Evolutionary conservation across 2,329 filamentous ascomycete species (phyloP).

Genomic region (Fusarium sp.): DNA sequence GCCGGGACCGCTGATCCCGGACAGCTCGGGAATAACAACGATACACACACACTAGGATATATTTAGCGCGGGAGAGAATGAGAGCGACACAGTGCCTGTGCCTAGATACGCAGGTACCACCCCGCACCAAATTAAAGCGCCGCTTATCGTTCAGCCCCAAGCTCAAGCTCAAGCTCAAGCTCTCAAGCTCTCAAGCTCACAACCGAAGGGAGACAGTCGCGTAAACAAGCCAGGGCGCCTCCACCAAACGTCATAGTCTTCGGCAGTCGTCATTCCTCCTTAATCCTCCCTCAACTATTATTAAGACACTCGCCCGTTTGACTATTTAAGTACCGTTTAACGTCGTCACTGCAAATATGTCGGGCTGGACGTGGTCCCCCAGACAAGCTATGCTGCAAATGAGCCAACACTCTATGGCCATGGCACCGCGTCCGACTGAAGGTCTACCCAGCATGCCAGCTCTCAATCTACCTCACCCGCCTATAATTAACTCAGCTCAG

Average conservation of each 20-base stretch:
- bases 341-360: constrained; percentile 10
- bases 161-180: neutral
- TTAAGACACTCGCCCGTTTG: neutral
- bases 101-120: constrained; percentile 18
- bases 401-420: constrained; percentile 2
- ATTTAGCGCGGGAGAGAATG: too few species aligned
- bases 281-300: neutral
- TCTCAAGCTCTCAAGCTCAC: neutral
- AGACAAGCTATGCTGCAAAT: constrained; percentile 31
- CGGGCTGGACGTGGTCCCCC: constrained; percentile 33
- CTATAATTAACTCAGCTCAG: neutral
- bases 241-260: constrained; percentile 18
- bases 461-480: constrained; percentile 12
- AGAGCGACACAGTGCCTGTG: constrained; percentile 8
- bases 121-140: constrained; percentile 5
- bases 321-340: neutral
- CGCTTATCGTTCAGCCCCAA: neutral
- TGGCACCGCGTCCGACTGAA: constrained; percentile 1
- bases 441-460: constrained; percentile 18
- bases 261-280: constrained; percentile 11
- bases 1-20: too few species aligned
- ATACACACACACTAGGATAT: too few species aligned
- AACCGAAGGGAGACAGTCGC: neutral
- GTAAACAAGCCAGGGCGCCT: constrained; percentile 8
- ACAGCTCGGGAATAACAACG: too few species aligned